Evolutionary conservation across 345 rosid genomes (phyloP).

Genomic region (Melaleuca alternifolia): DNA sequence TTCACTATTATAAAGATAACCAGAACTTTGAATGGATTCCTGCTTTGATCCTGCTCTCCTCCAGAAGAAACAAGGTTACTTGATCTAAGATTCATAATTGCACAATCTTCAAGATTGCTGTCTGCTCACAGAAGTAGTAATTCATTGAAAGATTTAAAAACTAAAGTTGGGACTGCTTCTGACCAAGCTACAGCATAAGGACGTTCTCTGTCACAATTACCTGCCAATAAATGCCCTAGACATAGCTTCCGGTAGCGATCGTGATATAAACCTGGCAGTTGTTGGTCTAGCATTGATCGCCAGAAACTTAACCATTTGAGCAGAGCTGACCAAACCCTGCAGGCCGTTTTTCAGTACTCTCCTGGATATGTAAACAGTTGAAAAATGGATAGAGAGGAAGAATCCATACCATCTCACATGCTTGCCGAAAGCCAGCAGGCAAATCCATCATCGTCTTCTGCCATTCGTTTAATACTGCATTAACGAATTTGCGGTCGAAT

Average conservation of each 20-base stretch:
- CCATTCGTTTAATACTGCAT: conserved; percentile 95
- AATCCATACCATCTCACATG: conserved; percentile 75
- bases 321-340: conserved; percentile 97
- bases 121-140: background rate
- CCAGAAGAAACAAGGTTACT: background rate
- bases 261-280: conserved; percentile 66
- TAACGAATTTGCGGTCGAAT: conserved; percentile 83
- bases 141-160: background rate
- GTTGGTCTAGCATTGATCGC: conserved; percentile 96
- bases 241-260: conserved; percentile 74
- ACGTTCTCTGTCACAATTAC: conserved; percentile 20
- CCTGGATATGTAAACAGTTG: background rate
- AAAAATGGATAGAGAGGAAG: background rate
- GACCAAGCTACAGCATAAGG: background rate
- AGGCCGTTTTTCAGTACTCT: conserved; percentile 1
- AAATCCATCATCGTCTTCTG: conserved; percentile 88
- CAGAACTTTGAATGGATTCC: background rate
- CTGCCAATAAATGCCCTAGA: conserved; percentile 97
- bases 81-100: background rate
- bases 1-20: background rate
- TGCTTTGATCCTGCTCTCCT: background rate
- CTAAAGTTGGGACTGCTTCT: background rate
- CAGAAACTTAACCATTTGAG: conserved; percentile 85
- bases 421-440: conserved; percentile 97
- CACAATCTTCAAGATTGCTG: background rate